Percentiles rank a stretch among this genome's conserved stretches.
Evolutionary conservation across 495 filamentous ascomycete genomes (phyloP).

Genomic region (Xylaria palmicola): DNA sequence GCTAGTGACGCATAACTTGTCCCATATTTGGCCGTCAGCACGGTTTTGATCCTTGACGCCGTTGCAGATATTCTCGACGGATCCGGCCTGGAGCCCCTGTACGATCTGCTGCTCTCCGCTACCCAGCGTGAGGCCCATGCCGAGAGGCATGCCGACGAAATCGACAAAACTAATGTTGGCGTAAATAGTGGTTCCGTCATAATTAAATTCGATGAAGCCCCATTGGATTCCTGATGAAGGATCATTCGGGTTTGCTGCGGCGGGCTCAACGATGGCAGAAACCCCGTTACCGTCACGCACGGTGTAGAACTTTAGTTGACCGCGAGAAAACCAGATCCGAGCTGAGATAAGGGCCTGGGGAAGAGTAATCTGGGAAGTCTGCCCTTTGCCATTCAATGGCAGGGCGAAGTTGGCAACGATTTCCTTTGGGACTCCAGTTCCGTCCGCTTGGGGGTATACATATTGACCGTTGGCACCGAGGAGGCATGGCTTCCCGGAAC

Average conservation of each 20-base stretch:
- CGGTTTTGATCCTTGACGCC: constrained; percentile 33
- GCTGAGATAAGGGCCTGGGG: constrained; percentile 40
- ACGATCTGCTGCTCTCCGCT: constrained; percentile 34
- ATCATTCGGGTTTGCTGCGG: constrained; percentile 41
- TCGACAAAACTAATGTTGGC: constrained; percentile 51
- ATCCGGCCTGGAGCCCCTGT: constrained; percentile 31
- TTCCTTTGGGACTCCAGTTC: constrained; percentile 23
- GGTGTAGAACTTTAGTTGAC: constrained; percentile 43
- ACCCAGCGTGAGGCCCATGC: constrained; percentile 36
- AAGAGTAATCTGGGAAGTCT: constrained; percentile 38
- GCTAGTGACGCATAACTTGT: constrained; percentile 34
- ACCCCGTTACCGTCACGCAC: constrained; percentile 28
- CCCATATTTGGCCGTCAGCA: constrained; percentile 40
- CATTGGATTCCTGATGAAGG: constrained; percentile 42
- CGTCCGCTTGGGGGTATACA: constrained; percentile 34
- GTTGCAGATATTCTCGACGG: constrained; percentile 38
- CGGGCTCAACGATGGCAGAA: constrained; percentile 39
- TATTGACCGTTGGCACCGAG: constrained; percentile 36
- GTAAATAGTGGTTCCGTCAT: constrained; percentile 34
- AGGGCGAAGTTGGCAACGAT: constrained; percentile 33
- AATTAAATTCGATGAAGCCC: constrained; percentile 50
- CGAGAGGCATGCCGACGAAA: constrained; percentile 45
- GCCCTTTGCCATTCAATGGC: constrained; percentile 28
- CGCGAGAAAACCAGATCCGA: constrained; percentile 44
- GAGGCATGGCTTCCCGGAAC: constrained; percentile 31